A percentile compares a stretch with the other conserved stretches of the same genome.
These are phyloP conservation scores for Cercospora zeae-maydis DNA, from an alignment of 2,329 filamentous ascomycete species.

Conservation along the genomic window DNA sequence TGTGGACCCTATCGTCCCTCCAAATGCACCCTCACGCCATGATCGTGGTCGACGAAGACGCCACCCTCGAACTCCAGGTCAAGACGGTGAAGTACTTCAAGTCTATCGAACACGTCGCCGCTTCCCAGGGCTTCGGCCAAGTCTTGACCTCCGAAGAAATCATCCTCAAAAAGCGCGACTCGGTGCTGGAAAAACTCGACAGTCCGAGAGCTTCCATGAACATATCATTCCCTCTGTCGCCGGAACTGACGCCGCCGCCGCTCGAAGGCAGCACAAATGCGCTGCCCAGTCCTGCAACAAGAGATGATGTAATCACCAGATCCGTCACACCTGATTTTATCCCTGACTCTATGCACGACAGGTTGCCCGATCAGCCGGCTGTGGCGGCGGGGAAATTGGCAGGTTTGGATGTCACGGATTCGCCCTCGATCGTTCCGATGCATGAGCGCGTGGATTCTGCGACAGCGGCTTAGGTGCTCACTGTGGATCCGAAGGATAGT, in stretches of 20 bases:
- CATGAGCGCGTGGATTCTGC: conserved; percentile 35
- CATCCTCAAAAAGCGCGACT: conserved; percentile 35
- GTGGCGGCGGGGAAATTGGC: conserved; percentile 16
- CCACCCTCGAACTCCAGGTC: conserved; percentile 48
- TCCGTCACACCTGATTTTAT: conserved; percentile 36
- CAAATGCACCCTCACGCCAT: conserved; percentile 78
- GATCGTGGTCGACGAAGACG: conserved; percentile 78
- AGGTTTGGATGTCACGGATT: conserved; percentile 32
- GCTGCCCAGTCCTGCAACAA: conserved; percentile 2
- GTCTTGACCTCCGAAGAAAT: conserved; percentile 38
- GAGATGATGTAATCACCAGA: conserved; percentile 22
- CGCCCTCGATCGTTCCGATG: conserved; percentile 32
- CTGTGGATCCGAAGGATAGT: conserved; percentile 3
- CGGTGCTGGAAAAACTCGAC: conserved; percentile 37
- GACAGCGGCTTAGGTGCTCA: conserved; percentile 10
- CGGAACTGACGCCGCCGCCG: conserved; percentile 32
- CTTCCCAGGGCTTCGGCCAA: conserved; percentile 45
- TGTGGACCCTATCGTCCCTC: conserved; percentile 81
- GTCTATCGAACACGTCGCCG: conserved; percentile 48
- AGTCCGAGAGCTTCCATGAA: conserved; percentile 30
- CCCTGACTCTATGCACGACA: conserved; percentile 37
- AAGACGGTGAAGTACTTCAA: conserved; percentile 50
- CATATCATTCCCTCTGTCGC: conserved; percentile 22
- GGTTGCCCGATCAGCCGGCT: conserved; percentile 21
- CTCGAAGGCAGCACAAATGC: not conserved